These are phyloP conservation scores for Sporothrix globosa DNA, from an alignment of 2,329 filamentous ascomycete genomes.

Conservation along the genomic window DNA sequence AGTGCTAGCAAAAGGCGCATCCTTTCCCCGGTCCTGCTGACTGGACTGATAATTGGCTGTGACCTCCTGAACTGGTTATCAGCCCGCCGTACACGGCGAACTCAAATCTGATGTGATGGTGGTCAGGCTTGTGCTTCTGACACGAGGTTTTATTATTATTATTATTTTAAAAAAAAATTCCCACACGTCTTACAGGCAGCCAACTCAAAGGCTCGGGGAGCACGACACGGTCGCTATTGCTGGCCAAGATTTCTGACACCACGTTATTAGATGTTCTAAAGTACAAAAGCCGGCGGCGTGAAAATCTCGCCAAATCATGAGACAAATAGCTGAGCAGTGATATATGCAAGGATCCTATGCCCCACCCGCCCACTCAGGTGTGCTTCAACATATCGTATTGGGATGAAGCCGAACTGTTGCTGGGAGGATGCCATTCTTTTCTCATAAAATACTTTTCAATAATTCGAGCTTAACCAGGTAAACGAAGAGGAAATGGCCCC, in stretches of 20 bases:
- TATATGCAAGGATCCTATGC: neutral
- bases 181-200: neutral
- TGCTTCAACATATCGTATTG: neutral
- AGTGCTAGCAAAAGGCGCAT: too few relatives aligned
- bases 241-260: neutral
- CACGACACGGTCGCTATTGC: neutral
- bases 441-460: neutral
- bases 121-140: too few relatives aligned
- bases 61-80: constrained; percentile 5
- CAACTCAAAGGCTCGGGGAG: neutral
- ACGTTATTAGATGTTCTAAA: neutral
- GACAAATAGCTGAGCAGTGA: neutral
- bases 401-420: neutral
- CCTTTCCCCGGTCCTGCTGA: neutral
- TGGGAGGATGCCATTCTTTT: neutral
- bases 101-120: neutral
- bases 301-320: constrained; percentile 7
- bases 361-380: neutral
- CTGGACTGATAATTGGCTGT: neutral
- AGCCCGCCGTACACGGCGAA: constrained; percentile 7
- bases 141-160: too few relatives aligned
- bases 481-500: neutral
- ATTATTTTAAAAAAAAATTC: too few relatives aligned
- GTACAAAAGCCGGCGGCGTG: neutral
- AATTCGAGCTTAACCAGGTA: neutral